These are phyloP conservation scores for Paspalum notatum DNA, from an alignment of 176 grass and related monocot genomes.

Conservation along the genomic window DNA sequence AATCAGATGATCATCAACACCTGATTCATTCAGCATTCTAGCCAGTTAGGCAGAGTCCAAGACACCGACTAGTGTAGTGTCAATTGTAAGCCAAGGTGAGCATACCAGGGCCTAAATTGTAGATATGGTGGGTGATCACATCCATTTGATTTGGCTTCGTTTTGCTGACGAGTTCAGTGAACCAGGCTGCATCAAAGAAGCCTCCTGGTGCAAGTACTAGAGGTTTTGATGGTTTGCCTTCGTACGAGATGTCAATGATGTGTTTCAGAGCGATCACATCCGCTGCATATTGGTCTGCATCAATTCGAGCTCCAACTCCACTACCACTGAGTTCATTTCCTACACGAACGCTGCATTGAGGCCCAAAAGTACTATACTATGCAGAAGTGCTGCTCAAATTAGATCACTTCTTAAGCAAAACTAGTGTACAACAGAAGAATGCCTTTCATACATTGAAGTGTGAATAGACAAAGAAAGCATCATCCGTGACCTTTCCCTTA, in stretches of 20 bases:
- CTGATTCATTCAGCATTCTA: constrained; percentile 34
- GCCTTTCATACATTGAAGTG: constrained; percentile 26
- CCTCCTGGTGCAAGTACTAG: constrained; percentile 66
- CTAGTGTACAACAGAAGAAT: constrained; percentile 19
- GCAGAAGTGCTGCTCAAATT: constrained; percentile 1
- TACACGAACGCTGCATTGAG: constrained; percentile 32
- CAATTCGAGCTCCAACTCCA: constrained; percentile 61
- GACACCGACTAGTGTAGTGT: neutral
- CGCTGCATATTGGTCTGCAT: constrained; percentile 64
- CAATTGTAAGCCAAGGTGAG: neutral
- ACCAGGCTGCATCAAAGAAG: constrained; percentile 80
- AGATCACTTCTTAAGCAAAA: constrained; percentile 35
- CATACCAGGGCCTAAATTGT: constrained; percentile 85
- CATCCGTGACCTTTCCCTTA: constrained; percentile 8
- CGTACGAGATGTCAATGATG: constrained; percentile 49
- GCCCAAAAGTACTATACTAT: neutral
- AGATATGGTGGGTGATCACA: constrained; percentile 82
- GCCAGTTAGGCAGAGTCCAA: constrained; percentile 19
- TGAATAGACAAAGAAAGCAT: constrained; percentile 43
- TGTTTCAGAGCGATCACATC: constrained; percentile 61
- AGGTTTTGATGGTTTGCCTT: constrained; percentile 43
- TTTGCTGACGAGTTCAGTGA: constrained; percentile 61
- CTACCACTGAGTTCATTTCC: constrained; percentile 77
- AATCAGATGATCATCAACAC: constrained; percentile 61
- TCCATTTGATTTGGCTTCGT: constrained; percentile 65